phyloP scores from a whole-genome alignment of 768 basidiomycete species.

The Russula compacta region DNA sequence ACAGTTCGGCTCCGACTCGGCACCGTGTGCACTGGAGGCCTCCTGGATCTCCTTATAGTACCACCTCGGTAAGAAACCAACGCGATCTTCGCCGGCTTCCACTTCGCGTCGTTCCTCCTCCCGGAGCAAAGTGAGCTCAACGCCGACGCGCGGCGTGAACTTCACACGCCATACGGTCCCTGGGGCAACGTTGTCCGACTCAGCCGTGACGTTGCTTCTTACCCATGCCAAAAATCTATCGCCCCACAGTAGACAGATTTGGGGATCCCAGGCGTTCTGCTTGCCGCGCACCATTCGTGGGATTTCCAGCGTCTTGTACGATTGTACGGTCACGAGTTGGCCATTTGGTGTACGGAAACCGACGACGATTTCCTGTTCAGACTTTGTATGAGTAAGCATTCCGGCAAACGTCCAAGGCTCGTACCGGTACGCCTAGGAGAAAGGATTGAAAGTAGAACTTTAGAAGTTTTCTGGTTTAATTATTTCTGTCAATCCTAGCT shows the following conservation, averaged over 20 bases:
- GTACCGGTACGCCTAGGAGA: slow-evolving; percentile 80
- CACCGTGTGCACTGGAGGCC: not conserved
- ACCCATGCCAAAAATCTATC: slow-evolving; percentile 50
- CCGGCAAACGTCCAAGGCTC: not conserved
- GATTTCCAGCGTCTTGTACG: slow-evolving; percentile 70
- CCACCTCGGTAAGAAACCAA: slow-evolving; percentile 74
- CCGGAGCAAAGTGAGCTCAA: slow-evolving; percentile 43
- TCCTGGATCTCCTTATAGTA: slow-evolving; percentile 37
- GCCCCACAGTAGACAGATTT: slow-evolving; percentile 69
- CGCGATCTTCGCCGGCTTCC: slow-evolving; percentile 54
- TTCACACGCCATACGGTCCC: slow-evolving; percentile 58
- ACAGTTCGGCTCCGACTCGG: not conserved
- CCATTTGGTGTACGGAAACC: slow-evolving; percentile 82
- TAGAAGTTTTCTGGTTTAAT: slow-evolving; percentile 63
- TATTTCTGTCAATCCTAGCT: not conserved
- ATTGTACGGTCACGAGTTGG: slow-evolving; percentile 51
- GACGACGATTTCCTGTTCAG: slow-evolving; percentile 67
- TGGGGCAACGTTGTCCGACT: not conserved
- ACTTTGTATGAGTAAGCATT: not conserved
- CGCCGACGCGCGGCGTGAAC: slow-evolving; percentile 52
- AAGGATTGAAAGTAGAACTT: slow-evolving; percentile 92
- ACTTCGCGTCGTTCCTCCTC: slow-evolving; percentile 47
- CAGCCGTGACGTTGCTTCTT: slow-evolving; percentile 2
- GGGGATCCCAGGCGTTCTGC: slow-evolving; percentile 68
- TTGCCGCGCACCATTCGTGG: slow-evolving; percentile 72